Base-by-base conservation (phyloP, 23 red algal species). In the Gracilariopsis chorda region DNA sequence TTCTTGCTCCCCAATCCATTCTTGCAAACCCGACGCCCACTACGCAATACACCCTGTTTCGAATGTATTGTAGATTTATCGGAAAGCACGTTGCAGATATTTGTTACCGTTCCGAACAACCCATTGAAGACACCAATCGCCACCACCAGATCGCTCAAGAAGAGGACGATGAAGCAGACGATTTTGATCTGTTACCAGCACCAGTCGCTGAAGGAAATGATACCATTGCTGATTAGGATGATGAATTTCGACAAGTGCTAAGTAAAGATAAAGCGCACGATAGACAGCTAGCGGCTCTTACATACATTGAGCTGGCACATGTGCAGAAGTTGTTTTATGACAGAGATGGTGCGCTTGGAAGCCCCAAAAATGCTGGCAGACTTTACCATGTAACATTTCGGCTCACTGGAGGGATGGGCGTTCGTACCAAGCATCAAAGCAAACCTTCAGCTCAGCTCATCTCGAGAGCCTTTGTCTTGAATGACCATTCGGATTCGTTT, bases 341-440 rank as follows among this genome's bases (percentile, higher is more conserved):
- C 41, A 70, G 47, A 10, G 70, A 90, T 0, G 86, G 68, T 36
- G 91, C 91, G 24, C 56, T 77, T 10, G 59, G 42, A 1, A 52
- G 73, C 3, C 4, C 60, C 36, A n/a, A 55, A 51, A 24, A 30
- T 28, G 80, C 78, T 23, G 61, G 58, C 51, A 34, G 24, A 7
- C 27, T 49, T 32, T 30, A 78, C 14, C 41, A 76, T 1, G 59
- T 94, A 51, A 24, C 36, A 8, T 56, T 80, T 30, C 48, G 55
- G 17, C 24, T 84, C 13, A 45, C 79, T 0, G 94, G 94, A 28
- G 80, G 40, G 60, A 64, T 96, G 7, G 94, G 94, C 58, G 41
- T 91, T 24, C 68, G 86, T 33, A 96, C 86, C 3, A 96, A 92
- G 83, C 83, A 59, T 76, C 94, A 96, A 71, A 77, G 16, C 47